These are phyloP conservation scores for Avena insularis DNA, from an alignment of 176 grass and related monocot genomes.

Conservation along the genomic window DNA sequence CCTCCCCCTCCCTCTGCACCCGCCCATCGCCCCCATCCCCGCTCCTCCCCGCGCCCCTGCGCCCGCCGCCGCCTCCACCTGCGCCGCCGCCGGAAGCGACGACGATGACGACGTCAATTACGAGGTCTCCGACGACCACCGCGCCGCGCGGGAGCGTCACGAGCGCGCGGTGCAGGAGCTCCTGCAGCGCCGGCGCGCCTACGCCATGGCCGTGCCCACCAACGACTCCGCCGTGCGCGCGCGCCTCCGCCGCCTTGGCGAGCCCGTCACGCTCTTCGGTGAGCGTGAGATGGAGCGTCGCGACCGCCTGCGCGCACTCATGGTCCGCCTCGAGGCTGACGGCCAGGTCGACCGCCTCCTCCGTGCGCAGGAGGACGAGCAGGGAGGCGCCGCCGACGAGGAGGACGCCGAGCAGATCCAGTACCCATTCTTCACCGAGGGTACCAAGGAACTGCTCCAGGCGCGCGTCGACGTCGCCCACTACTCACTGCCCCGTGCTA, in stretches of 20 bases:
- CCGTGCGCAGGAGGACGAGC: constrained; percentile 74
- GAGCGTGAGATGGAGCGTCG: constrained; percentile 95
- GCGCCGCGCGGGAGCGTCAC: constrained; percentile 86
- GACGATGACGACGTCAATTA: constrained; percentile 60
- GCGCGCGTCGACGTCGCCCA: constrained; percentile 62
- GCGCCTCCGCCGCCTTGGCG: constrained; percentile 82
- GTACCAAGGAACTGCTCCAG: constrained; percentile 68
- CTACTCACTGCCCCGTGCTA: constrained; percentile 70
- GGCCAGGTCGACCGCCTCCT: constrained; percentile 79
- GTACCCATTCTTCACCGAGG: constrained; percentile 96
- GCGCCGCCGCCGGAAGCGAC: neutral
- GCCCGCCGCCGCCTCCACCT: constrained; percentile 12
- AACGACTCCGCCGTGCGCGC: constrained; percentile 82
- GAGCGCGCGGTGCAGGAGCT: constrained; percentile 95
- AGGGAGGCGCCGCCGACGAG: constrained; percentile 48
- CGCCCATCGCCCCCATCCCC: constrained; percentile 66
- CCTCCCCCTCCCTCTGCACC: constrained; percentile 46
- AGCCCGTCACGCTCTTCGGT: constrained; percentile 86
- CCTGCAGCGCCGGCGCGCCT: constrained; percentile 80
- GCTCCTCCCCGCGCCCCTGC: constrained; percentile 48
- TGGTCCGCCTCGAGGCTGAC: constrained; percentile 82
- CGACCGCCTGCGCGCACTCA: constrained; percentile 77
- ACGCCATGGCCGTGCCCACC: constrained; percentile 96
- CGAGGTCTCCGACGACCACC: constrained; percentile 83
- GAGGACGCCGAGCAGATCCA: constrained; percentile 67